Evolutionary conservation across 78 protist genomes (phyloP), one percentile per base, ranked within the genome.

Genomic region (Creolimax fragrantissima): DNA sequence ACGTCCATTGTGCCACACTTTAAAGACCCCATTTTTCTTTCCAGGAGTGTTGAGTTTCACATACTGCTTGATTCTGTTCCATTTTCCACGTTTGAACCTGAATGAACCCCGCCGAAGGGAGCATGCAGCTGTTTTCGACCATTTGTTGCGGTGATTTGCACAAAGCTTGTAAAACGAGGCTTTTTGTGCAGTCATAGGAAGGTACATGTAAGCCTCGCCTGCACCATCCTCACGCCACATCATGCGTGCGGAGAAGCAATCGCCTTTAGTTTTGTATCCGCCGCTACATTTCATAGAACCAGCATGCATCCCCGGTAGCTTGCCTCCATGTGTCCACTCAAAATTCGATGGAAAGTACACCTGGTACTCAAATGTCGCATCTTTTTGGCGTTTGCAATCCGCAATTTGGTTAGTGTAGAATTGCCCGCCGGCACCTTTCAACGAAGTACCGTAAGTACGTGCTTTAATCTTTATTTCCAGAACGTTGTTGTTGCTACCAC

Each of bases 191-290:
- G 85, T 84, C 41, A 84, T 37, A 32, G 88, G 88, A 24, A 84
- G 11, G 24, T 84, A 84, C 45, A 41, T 41, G 88, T 84, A 84
- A 11, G 88, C 45, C 24, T 84, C 88, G 17, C 45, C 41, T 24
- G 11, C 88, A 41, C 88, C 88, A 24, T 84, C 24, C 24, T 84
- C 88, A n/a, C 88, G 41, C 88, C 88, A 84, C 88, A 84, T 84
- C 45, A 84, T n/a, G 1, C 88, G 88, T 32, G 45, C 17, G 17
- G 88, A 84, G 45, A 84, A 84, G 45, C 88, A 84, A 84, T 84
- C 45, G 24, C 88, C 88, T 11, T 84, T 24, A 41, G 88, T 32
- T 84, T 84, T 84, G 17, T 84, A 84, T 32, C 88, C 88, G 24
- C 88, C 88, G 24, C 88, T 84, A 84, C 88, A 84, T 24, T 84